These are phyloP conservation scores for Solanum clarkiae DNA, from an alignment of 257 asterid species.

Conservation along the genomic window DNA sequence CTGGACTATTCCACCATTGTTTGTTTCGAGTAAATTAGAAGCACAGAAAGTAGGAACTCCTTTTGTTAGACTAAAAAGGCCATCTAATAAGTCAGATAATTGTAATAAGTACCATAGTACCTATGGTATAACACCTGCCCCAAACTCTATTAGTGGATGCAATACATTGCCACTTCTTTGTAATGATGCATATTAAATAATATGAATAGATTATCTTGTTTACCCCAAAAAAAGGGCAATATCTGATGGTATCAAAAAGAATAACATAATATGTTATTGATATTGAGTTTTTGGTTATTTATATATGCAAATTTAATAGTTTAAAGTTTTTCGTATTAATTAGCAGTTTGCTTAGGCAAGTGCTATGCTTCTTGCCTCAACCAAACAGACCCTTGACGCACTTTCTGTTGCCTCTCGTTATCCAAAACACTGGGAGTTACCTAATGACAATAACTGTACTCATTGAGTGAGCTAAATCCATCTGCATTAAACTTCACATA, in stretches of 20 bases:
- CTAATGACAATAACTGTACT: neutral
- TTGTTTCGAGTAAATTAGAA: neutral
- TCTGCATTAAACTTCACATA: neutral
- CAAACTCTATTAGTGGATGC: neutral
- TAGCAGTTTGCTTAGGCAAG: no score
- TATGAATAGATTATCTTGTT: neutral
- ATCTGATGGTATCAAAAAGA: neutral
- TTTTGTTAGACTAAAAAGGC: neutral
- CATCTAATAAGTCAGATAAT: neutral
- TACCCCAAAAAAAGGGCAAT: neutral
- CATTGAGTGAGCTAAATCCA: neutral
- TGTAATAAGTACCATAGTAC: neutral
- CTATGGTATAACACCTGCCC: neutral
- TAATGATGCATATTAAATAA: neutral
- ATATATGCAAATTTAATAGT: no score
- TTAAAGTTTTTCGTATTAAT: no score
- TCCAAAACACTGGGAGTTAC: no score
- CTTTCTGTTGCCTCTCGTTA: no score
- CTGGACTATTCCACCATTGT: neutral
- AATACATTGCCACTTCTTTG: neutral
- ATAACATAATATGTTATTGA: neutral
- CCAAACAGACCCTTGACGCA: no score
- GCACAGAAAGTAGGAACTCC: neutral
- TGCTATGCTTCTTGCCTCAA: no score
- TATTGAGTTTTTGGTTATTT: no score